Conservation (phyloP, 1,284 basidiomycete genomes). For the Heterobasidion annosum region DNA sequence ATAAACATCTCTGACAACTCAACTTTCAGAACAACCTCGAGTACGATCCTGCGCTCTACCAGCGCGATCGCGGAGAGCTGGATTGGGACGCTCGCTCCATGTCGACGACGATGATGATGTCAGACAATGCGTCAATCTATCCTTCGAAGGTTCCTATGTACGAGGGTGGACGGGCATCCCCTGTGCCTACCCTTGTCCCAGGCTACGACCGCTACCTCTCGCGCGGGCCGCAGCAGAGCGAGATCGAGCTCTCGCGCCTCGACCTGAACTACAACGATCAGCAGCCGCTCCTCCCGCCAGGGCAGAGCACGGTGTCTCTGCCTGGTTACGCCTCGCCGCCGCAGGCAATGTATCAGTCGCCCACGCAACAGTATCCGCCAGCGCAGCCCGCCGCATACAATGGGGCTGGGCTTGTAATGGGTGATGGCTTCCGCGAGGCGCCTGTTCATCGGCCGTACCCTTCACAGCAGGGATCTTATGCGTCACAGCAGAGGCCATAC, state of each 20-base stretch:
- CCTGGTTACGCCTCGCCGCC: slow-evolving; percentile 12
- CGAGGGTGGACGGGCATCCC: slow-evolving; percentile 30
- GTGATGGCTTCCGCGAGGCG: slow-evolving; percentile 27
- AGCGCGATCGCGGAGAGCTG: slow-evolving; percentile 68
- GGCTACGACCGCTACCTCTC: slow-evolving; percentile 51
- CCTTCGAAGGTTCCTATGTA: slow-evolving; percentile 28
- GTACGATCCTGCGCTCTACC: slow-evolving; percentile 67
- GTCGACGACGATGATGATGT: slow-evolving; percentile 46
- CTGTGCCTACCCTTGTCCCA: slow-evolving; percentile 25
- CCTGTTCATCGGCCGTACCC: slow-evolving; percentile 39
- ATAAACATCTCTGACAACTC: background rate
- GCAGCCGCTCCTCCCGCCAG: slow-evolving; percentile 38
- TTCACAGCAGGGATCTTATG: slow-evolving; percentile 11
- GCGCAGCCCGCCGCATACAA: slow-evolving; percentile 1
- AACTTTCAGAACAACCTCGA: slow-evolving; percentile 51
- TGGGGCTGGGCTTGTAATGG: background rate
- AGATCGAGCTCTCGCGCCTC: slow-evolving; percentile 51
- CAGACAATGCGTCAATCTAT: slow-evolving; percentile 27
- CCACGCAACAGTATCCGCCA: slow-evolving; percentile 18
- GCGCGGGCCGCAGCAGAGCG: slow-evolving; percentile 26
- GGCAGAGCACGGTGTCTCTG: slow-evolving; percentile 3
- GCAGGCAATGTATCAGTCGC: slow-evolving; percentile 4
- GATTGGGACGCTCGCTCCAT: slow-evolving; percentile 75
- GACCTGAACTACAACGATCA: slow-evolving; percentile 38
- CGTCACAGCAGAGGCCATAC: too few species aligned